Evolutionary conservation across 1,284 basidiomycete species (phyloP), one percentile per base, ranked within the genome.

Genomic region (Cutaneotrichosporon dermatis): DNA sequence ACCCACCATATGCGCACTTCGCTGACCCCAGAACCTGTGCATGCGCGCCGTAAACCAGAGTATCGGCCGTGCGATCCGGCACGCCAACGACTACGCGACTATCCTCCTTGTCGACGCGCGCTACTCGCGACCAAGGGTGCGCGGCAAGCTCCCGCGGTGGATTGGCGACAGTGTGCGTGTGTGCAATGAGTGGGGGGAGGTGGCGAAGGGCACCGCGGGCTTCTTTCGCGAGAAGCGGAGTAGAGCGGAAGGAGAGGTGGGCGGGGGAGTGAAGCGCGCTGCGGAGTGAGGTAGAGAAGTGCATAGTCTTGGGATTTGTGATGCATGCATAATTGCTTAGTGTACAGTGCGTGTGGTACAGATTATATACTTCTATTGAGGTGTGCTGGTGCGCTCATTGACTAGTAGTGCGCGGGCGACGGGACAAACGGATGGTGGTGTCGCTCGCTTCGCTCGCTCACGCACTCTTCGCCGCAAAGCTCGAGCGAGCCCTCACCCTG

Each of bases 31-130:
- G 79, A 94, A 94, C 74, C 84, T 93, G 81, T 96, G 92, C 71
- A 96, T 97, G 91, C 90, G 91, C 54, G 83, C 93, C 0, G 93
- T 98, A 45, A 99, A 99, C 78, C 95, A 99, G 75, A 92, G 90
- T 58, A 97, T 99, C 62, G 94, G 93, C 44, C 85, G 93, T 62
- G 92, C 92, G 4, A 94, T 95, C 60, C 85, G 93, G 41, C 92
- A 94, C 74, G 83, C 83, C 35, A 83, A 82, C 62, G 93, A 96
- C 74, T 96, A 92, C 86, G 89, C 92, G 4, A 84, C 86, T 9
- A 80, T 82, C 50, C 81, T 95, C 45, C 83, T 97, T n/a, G 79
- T 96, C 41, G 93, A 96, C 75, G 81, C 79, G 58, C 85, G 93
- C 25, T 96, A 93, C 71, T 80, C 82, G 4, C 84, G 84, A 0